Percentiles rank a stretch among this genome's conserved stretches.
These are phyloP conservation scores for Zymoseptoria pseudotritici DNA, from an alignment of 2,329 filamentous ascomycete species.

Conservation along the genomic window DNA sequence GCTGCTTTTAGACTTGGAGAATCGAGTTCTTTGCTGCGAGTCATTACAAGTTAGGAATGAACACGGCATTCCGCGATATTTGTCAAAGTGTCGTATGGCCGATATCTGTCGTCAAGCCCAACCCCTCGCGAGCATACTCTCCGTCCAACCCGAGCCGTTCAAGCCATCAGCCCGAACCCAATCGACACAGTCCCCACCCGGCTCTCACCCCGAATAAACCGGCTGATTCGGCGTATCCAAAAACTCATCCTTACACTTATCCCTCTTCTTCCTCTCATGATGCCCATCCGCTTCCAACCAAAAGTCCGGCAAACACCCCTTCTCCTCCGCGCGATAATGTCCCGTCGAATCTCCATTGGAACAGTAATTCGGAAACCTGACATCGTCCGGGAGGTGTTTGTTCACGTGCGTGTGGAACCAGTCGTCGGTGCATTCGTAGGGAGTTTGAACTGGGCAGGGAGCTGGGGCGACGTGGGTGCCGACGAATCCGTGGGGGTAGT, in stretches of 20 bases:
- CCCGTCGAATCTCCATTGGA: background rate
- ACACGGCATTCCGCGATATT: no score
- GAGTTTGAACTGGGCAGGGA: background rate
- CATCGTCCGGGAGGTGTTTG: background rate
- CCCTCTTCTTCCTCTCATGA: background rate
- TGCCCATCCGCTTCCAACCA: background rate
- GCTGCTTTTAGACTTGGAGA: no score
- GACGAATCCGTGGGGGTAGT: background rate
- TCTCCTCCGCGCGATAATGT: background rate
- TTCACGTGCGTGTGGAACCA: background rate
- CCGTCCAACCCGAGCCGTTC: no score
- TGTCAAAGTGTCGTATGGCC: no score
- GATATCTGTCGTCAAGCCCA: no score
- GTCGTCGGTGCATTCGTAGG: background rate
- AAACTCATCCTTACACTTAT: background rate
- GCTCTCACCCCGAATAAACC: no score
- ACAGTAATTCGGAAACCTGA: background rate
- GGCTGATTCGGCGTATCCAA: background rate
- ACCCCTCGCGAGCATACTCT: no score
- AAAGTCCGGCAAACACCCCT: background rate
- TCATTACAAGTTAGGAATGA: no score
- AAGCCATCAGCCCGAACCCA: no score
- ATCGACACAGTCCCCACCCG: no score
- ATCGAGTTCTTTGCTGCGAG: no score
- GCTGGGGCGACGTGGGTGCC: background rate